Evolutionary conservation across 495 filamentous ascomycete genomes (phyloP).

Genomic region (Aspergillus affinis): DNA sequence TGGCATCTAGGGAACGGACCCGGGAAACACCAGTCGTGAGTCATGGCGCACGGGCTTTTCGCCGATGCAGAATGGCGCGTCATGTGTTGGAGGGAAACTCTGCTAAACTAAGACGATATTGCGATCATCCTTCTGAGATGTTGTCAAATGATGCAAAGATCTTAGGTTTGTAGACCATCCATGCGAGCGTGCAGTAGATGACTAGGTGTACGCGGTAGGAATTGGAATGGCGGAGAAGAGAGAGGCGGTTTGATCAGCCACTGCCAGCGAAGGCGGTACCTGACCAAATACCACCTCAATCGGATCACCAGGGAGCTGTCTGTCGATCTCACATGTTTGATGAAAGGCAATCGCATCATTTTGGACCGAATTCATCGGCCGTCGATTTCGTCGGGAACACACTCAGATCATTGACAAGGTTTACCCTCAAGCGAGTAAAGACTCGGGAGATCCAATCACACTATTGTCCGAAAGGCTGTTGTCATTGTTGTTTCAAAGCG

Average conservation of each 20-base stretch:
- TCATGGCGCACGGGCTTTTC: slow-evolving; percentile 13
- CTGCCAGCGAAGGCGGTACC: not conserved
- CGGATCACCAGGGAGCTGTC: not conserved
- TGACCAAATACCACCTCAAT: not conserved
- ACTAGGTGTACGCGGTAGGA: not conserved
- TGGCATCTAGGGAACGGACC: not conserved
- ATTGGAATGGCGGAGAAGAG: not conserved
- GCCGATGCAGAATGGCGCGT: slow-evolving; percentile 2
- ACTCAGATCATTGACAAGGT: not conserved
- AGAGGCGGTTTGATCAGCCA: not conserved
- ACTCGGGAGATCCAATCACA: not conserved
- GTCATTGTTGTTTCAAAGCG: not conserved
- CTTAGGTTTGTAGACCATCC: not conserved
- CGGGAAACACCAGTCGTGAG: slow-evolving; percentile 3
- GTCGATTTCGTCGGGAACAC: not conserved
- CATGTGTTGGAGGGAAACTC: slow-evolving; percentile 8
- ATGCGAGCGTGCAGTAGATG: not conserved
- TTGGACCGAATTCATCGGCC: not conserved
- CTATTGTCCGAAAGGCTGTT: not conserved
- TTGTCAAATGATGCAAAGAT: slow-evolving; percentile 12
- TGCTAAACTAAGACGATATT: not conserved
- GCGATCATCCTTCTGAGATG: slow-evolving; percentile 1
- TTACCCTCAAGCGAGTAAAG: not conserved
- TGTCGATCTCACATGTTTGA: not conserved
- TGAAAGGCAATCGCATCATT: not conserved